Conservation (phyloP, 108 stramenopile species). For the Skeletonema menzelii region DNA sequence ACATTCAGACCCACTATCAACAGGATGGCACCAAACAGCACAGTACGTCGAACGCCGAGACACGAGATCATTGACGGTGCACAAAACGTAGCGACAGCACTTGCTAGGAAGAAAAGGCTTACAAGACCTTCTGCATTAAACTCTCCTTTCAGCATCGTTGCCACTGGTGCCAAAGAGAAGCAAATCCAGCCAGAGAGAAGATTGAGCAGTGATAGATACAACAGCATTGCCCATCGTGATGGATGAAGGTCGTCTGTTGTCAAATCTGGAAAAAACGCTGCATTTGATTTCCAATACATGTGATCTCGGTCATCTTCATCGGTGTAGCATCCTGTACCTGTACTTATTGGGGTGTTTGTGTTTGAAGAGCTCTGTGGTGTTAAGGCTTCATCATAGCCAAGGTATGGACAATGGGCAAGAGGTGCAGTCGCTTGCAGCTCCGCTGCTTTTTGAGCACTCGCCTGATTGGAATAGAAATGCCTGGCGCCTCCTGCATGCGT, state of each 20-base stretch:
- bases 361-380: background rate
- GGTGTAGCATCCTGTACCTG: conserved; percentile 14
- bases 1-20: conserved; percentile 78
- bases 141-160: conserved; percentile 57
- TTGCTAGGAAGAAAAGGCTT: conserved; percentile 69
- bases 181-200: conserved; percentile 70
- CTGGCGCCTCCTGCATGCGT: conserved; percentile 24
- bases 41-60: conserved; percentile 70
- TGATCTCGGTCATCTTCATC: conserved; percentile 14
- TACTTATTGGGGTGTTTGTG: background rate
- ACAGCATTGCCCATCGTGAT: conserved; percentile 80
- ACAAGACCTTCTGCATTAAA: conserved; percentile 74
- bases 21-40: conserved; percentile 71
- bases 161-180: conserved; percentile 82
- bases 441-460: conserved; percentile 20
- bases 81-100: conserved; percentile 58
- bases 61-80: conserved; percentile 73
- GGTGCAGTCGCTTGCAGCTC: conserved; percentile 7
- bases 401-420: conserved; percentile 3
- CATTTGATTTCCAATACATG: background rate
- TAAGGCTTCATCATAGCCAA: background rate
- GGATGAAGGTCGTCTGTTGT: conserved; percentile 52
- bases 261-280: background rate
- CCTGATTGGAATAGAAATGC: conserved; percentile 11
- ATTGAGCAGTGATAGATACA: conserved; percentile 79